Percentiles rank a stretch among this genome's conserved stretches.
These are phyloP conservation scores for Boletus pseudo-olivaceus DNA, from an alignment of 768 basidiomycete genomes.

Conservation along the genomic window DNA sequence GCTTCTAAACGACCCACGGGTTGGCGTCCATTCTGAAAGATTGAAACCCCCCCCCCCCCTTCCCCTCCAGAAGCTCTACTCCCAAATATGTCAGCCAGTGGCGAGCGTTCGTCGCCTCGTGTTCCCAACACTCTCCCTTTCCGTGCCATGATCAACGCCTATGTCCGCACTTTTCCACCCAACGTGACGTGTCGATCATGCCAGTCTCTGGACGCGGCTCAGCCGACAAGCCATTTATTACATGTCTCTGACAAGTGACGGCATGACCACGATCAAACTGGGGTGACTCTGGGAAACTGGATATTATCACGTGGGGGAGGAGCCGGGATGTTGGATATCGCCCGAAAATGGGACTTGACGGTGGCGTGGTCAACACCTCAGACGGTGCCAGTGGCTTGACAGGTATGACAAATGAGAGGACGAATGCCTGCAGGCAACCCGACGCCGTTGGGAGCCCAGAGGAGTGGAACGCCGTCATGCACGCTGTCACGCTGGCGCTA, in stretches of 20 bases:
- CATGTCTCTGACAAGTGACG: constrained; percentile 12
- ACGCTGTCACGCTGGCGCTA: too few species aligned
- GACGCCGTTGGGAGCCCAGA: too few species aligned
- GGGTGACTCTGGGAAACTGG: not conserved
- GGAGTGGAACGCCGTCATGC: too few species aligned
- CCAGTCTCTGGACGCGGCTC: not conserved
- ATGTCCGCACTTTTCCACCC: constrained; percentile 17
- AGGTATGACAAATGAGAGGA: too few species aligned
- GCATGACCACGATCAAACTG: constrained; percentile 14
- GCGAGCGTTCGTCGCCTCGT: constrained; percentile 15
- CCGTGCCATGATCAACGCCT: constrained; percentile 18
- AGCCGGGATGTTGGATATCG: not conserved
- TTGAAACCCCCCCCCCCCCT: too few species aligned
- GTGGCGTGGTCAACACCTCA: too few species aligned
- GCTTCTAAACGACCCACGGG: too few species aligned
- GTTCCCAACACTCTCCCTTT: too few species aligned
- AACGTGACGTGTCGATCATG: constrained; percentile 23
- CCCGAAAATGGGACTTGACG: too few species aligned
- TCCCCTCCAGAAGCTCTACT: constrained; percentile 1
- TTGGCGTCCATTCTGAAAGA: constrained; percentile 10
- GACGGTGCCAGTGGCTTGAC: too few species aligned
- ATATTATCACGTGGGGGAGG: constrained; percentile 2
- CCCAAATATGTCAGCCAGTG: constrained; percentile 6
- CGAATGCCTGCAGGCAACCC: too few species aligned
- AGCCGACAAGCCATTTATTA: not conserved